Conservation (phyloP, 768 basidiomycete genomes). For the Tricholoma sp. region DNA sequence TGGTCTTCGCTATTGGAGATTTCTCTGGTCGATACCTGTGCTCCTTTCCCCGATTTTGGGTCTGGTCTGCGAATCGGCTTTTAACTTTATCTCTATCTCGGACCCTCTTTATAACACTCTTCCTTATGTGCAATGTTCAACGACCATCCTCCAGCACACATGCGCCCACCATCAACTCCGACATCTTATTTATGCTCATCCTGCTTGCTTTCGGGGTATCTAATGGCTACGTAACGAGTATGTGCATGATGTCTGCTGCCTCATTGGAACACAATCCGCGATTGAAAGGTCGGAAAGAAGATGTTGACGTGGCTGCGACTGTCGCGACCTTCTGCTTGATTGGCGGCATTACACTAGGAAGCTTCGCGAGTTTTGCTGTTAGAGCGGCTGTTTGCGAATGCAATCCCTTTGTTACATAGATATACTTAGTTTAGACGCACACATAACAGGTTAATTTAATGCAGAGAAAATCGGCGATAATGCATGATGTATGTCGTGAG, state of each 20-base stretch:
- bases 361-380: slow-evolving; percentile 78
- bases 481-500: background rate
- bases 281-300: slow-evolving; percentile 61
- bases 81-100: slow-evolving; percentile 61
- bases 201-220: slow-evolving; percentile 70
- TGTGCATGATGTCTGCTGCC: slow-evolving; percentile 80
- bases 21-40: slow-evolving; percentile 66
- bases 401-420: slow-evolving; percentile 57
- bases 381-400: slow-evolving; percentile 62
- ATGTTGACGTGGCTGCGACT: slow-evolving; percentile 84
- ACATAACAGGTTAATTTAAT: background rate
- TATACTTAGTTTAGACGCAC: background rate
- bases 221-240: slow-evolving; percentile 75
- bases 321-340: slow-evolving; percentile 76
- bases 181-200: slow-evolving; percentile 69
- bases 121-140: slow-evolving; percentile 86
- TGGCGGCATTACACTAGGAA: slow-evolving; percentile 71
- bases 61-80: slow-evolving; percentile 67
- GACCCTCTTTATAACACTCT: slow-evolving; percentile 78
- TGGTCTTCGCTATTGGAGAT: slow-evolving; percentile 72
- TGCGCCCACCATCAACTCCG: slow-evolving; percentile 62
- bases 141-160: slow-evolving; percentile 29
- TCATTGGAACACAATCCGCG: slow-evolving; percentile 76
- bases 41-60: slow-evolving; percentile 54
- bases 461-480: too few species aligned